These are phyloP conservation scores for Xylariaceae sp. DNA, from an alignment of 2,329 filamentous ascomycete genomes.

Conservation along the genomic window DNA sequence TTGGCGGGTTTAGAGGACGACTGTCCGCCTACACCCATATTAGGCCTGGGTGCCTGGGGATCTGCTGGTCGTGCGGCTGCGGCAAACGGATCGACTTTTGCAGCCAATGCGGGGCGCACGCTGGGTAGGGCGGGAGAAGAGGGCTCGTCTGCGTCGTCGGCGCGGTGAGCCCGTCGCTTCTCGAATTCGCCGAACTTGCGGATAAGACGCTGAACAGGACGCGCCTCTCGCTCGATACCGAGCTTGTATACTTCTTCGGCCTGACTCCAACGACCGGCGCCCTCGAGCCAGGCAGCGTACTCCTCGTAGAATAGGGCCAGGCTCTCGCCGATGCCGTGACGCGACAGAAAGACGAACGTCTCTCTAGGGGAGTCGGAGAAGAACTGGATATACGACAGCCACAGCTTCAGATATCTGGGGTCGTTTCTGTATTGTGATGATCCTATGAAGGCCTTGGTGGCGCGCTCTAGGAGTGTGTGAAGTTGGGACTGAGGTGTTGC, in stretches of 20 bases:
- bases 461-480: slow-evolving; percentile 80
- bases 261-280: slow-evolving; percentile 75
- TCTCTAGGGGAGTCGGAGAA: slow-evolving; percentile 93
- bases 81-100: slow-evolving; percentile 80
- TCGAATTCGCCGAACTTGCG: slow-evolving; percentile 94
- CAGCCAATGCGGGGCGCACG: slow-evolving; percentile 73
- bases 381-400: slow-evolving; percentile 88
- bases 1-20: slow-evolving; percentile 58
- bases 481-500: slow-evolving; percentile 89
- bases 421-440: slow-evolving; percentile 90
- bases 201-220: slow-evolving; percentile 71
- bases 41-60: slow-evolving; percentile 58
- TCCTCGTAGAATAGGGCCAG: slow-evolving; percentile 95
- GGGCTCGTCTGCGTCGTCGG: slow-evolving; percentile 59
- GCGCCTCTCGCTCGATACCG: slow-evolving; percentile 82
- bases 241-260: slow-evolving; percentile 91
- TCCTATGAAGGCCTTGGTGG: slow-evolving; percentile 83
- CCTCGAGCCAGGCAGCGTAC: slow-evolving; percentile 88
- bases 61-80: slow-evolving; percentile 49
- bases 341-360: slow-evolving; percentile 83
- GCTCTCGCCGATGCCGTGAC: slow-evolving; percentile 78
- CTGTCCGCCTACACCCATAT: slow-evolving; percentile 42
- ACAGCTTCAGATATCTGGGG: slow-evolving; percentile 84
- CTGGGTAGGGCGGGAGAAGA: slow-evolving; percentile 82
- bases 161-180: slow-evolving; percentile 62